Base-by-base conservation (phyloP, 306 rosid species). In the Herpetospermum pedunculosum region DNA sequence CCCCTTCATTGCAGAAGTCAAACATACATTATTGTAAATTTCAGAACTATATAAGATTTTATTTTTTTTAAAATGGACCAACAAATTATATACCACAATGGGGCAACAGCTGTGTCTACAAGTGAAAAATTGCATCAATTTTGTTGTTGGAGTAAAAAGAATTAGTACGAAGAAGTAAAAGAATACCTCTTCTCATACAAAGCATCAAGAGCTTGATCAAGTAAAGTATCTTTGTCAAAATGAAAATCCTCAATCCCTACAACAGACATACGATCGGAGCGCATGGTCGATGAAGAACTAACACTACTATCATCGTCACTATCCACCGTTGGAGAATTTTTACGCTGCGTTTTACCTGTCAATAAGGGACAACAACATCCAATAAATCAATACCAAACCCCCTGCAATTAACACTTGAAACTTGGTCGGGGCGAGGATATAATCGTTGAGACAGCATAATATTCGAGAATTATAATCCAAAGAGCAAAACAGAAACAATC, bases 201-300 rank as follows among this genome's bases (percentile, higher is more conserved):
- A 23, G 88, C 89, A 79, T 94, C 98, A 18, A 94, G 85, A 79
- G 97, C 96, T 82, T 82, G 97, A 72, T 94, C 98, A 6, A 94
- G 92, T 74, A 89, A 75, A 70, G 80, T 72, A 76, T 89, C 95
- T 78, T 84, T 92, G 52, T 86, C 92, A 11, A 88, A 76, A 14
- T 83, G 87, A 73, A 83, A 80, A 50, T 91, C 92, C 35, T 89
- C 96, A 57, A 50, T 78, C 64, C 83, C 96, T 16, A 84, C 70
- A 38, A 85, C 82, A 10, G 84, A 74, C 78, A 89, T 53, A 13
- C 76, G 81, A 78, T 89, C 96, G 3, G 98, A 89, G 23, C 85
- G 92, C 41, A 62, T 62, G 38, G 97, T 85, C 26, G 98, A 94
- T 1, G 96, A 80, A 18, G 97, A 91, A 76, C 95, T 86, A 78